Conservation (phyloP, 176 grass and related monocot species). For the Aegilops longissima region DNA sequence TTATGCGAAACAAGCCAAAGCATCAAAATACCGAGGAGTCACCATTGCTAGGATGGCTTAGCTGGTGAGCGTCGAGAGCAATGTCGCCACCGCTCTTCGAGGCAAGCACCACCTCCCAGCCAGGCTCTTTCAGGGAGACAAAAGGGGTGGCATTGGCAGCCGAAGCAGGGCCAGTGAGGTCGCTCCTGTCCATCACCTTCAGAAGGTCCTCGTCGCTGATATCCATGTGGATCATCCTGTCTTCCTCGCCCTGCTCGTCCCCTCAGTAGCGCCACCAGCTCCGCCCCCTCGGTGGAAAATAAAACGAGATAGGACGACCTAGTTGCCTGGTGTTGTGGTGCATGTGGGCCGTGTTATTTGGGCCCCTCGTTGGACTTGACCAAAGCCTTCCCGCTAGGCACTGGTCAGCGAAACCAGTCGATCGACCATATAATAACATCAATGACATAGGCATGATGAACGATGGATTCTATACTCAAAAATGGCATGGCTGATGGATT, state of each 20-base stretch:
- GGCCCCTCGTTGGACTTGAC: no score
- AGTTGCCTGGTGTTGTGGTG: no score
- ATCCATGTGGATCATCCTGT: conserved; percentile 66
- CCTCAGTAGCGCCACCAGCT: conserved; percentile 69
- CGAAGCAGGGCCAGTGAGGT: conserved; percentile 24
- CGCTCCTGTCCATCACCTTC: conserved; percentile 62
- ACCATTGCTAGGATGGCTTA: conserved; percentile 2
- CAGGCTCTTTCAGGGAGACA: conserved; percentile 65
- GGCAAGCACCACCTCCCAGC: conserved; percentile 84
- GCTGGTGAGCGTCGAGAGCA: conserved; percentile 67
- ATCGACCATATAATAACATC: no score
- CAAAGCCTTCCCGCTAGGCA: no score
- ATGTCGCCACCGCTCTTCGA: conserved; percentile 64
- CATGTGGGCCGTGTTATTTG: no score
- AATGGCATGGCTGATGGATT: no score
- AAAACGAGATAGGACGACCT: no score
- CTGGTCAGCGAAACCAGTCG: no score
- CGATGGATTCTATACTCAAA: no score
- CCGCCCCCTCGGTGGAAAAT: conserved; percentile 24
- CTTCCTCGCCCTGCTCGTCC: conserved; percentile 66
- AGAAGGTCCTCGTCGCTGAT: conserved; percentile 25
- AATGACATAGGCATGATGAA: no score
- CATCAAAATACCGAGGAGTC: background rate
- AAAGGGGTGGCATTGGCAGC: background rate
- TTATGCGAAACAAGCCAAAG: conserved; percentile 23